These are phyloP conservation scores for Thymus mandschuricus DNA, from an alignment of 257 asterid species.

Conservation along the genomic window DNA sequence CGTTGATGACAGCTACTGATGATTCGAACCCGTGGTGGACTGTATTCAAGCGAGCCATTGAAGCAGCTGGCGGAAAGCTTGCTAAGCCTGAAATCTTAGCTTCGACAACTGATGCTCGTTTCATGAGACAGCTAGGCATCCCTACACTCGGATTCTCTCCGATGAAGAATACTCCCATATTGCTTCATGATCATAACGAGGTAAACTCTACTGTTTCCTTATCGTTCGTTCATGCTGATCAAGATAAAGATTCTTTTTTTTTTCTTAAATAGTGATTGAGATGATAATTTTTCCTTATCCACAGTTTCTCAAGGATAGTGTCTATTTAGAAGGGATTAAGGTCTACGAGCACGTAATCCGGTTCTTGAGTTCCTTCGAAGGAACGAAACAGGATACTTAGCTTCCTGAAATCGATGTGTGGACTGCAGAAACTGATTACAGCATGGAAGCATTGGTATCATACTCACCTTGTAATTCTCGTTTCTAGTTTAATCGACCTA, in stretches of 20 bases:
- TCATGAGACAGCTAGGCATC: slow-evolving; percentile 73
- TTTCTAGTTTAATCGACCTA: background rate
- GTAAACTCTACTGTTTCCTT: slow-evolving; percentile 37
- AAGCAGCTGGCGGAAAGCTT: slow-evolving; percentile 83
- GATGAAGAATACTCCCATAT: slow-evolving; percentile 85
- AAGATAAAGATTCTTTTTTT: background rate
- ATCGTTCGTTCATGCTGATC: background rate
- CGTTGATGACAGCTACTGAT: slow-evolving; percentile 71
- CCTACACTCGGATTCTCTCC: slow-evolving; percentile 95
- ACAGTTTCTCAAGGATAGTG: slow-evolving; percentile 73
- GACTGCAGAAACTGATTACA: background rate
- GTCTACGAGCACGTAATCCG: slow-evolving; percentile 78
- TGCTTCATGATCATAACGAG: slow-evolving; percentile 97
- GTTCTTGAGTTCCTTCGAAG: slow-evolving; percentile 63
- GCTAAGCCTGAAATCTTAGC: slow-evolving; percentile 85
- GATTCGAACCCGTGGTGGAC: slow-evolving; percentile 95
- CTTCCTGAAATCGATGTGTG: background rate
- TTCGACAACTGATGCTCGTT: slow-evolving; percentile 91
- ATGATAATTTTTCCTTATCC: slow-evolving; percentile 13
- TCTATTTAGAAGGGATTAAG: slow-evolving; percentile 79
- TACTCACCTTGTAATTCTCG: background rate
- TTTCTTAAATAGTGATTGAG: slow-evolving; percentile 10
- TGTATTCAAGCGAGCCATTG: slow-evolving; percentile 67
- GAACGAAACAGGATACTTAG: slow-evolving; percentile 26
- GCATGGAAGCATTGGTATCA: slow-evolving; percentile 4